A percentile compares a stretch with the other conserved stretches of the same genome.
Conservation (phyloP, 2,329 filamentous ascomycete species). For the Diaporthe velutina region DNA sequence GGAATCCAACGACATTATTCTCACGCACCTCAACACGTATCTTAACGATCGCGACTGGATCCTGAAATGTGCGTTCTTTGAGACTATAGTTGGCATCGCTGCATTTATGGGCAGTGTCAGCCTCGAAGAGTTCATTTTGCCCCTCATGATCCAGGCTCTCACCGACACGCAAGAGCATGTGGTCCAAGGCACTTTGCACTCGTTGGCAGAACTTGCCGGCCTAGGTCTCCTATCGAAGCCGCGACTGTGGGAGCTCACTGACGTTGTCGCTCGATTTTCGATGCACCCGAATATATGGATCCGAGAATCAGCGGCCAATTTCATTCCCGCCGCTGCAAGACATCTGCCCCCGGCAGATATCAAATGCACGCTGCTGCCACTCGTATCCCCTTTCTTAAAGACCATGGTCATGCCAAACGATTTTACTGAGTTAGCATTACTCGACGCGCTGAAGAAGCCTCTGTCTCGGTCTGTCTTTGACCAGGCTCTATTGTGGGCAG, state of each 20-base stretch:
- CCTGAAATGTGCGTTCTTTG: conserved; percentile 96
- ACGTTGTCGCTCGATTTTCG: conserved; percentile 85
- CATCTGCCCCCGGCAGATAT: conserved; percentile 85
- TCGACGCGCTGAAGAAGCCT: conserved; percentile 87
- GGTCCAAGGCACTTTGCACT: conserved; percentile 89
- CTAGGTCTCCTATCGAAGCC: conserved; percentile 88
- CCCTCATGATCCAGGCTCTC: conserved; percentile 94
- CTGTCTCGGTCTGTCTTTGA: conserved; percentile 86
- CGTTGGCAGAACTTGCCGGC: conserved; percentile 87
- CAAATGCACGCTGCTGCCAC: conserved; percentile 84
- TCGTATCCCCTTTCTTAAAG: conserved; percentile 86
- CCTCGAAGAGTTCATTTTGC: conserved; percentile 94
- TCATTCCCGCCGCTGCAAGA: conserved; percentile 81
- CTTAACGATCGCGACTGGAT: conserved; percentile 97
- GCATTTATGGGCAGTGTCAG: conserved; percentile 90
- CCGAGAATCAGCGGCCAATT: conserved; percentile 87
- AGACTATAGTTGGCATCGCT: conserved; percentile 92
- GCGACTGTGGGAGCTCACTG: conserved; percentile 88
- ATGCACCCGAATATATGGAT: conserved; percentile 98
- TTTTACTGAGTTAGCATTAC: conserved; percentile 79
- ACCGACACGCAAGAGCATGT: conserved; percentile 95
- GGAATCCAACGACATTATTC: conserved; percentile 94
- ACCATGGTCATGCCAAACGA: conserved; percentile 70
- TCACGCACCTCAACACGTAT: conserved; percentile 97
- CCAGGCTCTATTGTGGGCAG: conserved; percentile 87